phyloP scores from a whole-genome alignment of 495 filamentous ascomycete genomes.

The Penicillium canescens region DNA sequence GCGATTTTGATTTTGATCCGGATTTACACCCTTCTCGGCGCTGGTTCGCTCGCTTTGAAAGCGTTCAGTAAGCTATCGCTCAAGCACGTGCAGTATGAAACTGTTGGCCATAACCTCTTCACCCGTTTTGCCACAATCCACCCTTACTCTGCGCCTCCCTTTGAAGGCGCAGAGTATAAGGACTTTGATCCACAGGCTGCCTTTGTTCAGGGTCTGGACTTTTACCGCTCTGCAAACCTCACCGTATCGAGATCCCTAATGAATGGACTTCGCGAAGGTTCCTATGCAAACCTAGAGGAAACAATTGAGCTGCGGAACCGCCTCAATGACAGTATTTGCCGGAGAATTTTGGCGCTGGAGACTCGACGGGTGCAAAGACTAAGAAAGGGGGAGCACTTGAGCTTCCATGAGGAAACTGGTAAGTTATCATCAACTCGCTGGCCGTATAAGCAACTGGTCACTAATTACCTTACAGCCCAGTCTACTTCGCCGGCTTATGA shows the following conservation, averaged over 20 bases:
- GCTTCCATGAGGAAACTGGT: constrained; percentile 41
- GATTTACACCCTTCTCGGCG: constrained; percentile 54
- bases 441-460: constrained; percentile 1
- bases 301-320: constrained; percentile 40
- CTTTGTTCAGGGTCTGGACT: constrained; percentile 42
- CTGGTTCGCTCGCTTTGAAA: constrained; percentile 52
- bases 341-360: constrained; percentile 43
- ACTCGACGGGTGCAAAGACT: constrained; percentile 41
- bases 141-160: constrained; percentile 44
- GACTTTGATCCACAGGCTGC: constrained; percentile 45
- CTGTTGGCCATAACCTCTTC: constrained; percentile 56
- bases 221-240: constrained; percentile 37
- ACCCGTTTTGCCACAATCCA: constrained; percentile 60
- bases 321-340: constrained; percentile 40
- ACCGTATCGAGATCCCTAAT: constrained; percentile 34
- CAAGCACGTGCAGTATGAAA: constrained; percentile 62
- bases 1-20: constrained; percentile 55
- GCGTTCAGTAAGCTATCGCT: constrained; percentile 57
- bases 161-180: constrained; percentile 42
- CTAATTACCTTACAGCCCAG: constrained; percentile 24
- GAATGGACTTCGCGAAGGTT: constrained; percentile 37
- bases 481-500: constrained; percentile 30
- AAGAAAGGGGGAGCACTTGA: constrained; percentile 37
- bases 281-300: constrained; percentile 41
- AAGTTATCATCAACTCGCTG: constrained; percentile 5